Base-by-base conservation (phyloP, 495 filamentous ascomycete genomes). In the Aspergillus biplanus region DNA sequence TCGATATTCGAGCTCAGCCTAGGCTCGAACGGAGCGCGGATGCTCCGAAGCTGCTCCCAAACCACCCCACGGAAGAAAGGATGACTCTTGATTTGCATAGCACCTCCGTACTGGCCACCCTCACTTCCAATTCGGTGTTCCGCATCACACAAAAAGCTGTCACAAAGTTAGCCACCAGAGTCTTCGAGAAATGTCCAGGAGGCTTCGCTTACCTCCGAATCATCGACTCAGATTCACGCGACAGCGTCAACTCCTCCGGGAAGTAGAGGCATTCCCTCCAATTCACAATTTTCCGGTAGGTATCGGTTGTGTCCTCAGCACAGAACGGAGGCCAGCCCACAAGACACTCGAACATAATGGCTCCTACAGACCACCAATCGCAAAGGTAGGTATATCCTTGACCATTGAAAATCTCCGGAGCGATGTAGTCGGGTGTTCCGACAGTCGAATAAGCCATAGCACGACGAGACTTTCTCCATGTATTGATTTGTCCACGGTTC, bases 301-400 rank as follows among this genome's bases (percentile, higher is more conserved):
- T 98, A 69, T 99, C 95, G 71, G 93, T 93, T 42, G 91, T 89
- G 69, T 98, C 96, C 75, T 98, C 95, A 32, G 94, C 95, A 69
- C 95, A 99, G 87, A 99, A 99, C 6, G 95, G 95, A 57, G 95
- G 95, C 95, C 95, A 99, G 59, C 95, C 95, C 62, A 99, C 92
- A 53, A 98, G 85, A 80, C 95, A 99, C 75, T 99, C 95, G 69
- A 98, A 99, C 95, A 98, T 99, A 78, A 99, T 99, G 35, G 95
- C 97, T 61, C 95, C 95, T 34, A 99, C 83, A 37, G 89, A 93
- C 95, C 95, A 99, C 95, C 95, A 99, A 82, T 99, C 95, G 70
- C 95, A 99, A 69, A 94, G 89, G 68, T 92, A 96, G 47, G 90
- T 89, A 76, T 99, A 99, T 47, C 95, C 95, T 68, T 96, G 89